Percentiles rank a stretch among this genome's conserved stretches.
These are phyloP conservation scores for Raffaelea arxii DNA, from an alignment of 2,329 filamentous ascomycete genomes.

Conservation along the genomic window DNA sequence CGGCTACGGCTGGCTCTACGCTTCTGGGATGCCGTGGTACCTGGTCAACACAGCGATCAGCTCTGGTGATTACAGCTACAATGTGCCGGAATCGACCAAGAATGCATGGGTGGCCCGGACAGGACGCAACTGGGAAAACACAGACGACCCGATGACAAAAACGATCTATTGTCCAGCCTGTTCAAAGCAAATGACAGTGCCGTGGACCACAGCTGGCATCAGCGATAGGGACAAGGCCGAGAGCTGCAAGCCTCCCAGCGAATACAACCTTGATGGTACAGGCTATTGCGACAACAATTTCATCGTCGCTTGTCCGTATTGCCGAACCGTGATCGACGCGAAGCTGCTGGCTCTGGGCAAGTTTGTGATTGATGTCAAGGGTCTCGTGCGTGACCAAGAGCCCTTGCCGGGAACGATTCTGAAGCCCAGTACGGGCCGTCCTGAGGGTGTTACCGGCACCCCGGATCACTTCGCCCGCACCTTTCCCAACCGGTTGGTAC, in stretches of 20 bases:
- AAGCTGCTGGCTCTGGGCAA: slow-evolving; percentile 51
- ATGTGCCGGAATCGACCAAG: slow-evolving; percentile 31
- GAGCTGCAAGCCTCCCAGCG: not conserved
- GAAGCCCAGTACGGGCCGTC: slow-evolving; percentile 39
- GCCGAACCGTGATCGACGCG: slow-evolving; percentile 40
- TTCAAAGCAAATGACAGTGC: slow-evolving; percentile 27
- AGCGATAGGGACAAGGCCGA: slow-evolving; percentile 23
- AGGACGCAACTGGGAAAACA: slow-evolving; percentile 48
- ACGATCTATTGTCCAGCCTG: slow-evolving; percentile 48
- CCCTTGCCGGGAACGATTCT: slow-evolving; percentile 64
- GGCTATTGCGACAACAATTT: slow-evolving; percentile 56
- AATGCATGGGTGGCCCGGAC: slow-evolving; percentile 37
- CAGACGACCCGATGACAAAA: slow-evolving; percentile 39
- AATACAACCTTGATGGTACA: slow-evolving; percentile 30
- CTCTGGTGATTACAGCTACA: slow-evolving; percentile 47
- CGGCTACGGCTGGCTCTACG: slow-evolving; percentile 47
- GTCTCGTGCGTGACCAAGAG: slow-evolving; percentile 31
- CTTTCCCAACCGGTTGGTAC: slow-evolving; percentile 52
- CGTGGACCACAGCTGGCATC: slow-evolving; percentile 49
- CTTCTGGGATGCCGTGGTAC: slow-evolving; percentile 56
- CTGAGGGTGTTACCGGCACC: slow-evolving; percentile 21
- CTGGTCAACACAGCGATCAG: slow-evolving; percentile 49
- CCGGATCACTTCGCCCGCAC: slow-evolving; percentile 21
- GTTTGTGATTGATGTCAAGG: slow-evolving; percentile 46
- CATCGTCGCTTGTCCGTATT: slow-evolving; percentile 36